Percentiles rank a stretch among this genome's conserved stretches.
Evolutionary conservation across 1,284 basidiomycete species (phyloP).

Genomic region (Coriolopsis trogii): DNA sequence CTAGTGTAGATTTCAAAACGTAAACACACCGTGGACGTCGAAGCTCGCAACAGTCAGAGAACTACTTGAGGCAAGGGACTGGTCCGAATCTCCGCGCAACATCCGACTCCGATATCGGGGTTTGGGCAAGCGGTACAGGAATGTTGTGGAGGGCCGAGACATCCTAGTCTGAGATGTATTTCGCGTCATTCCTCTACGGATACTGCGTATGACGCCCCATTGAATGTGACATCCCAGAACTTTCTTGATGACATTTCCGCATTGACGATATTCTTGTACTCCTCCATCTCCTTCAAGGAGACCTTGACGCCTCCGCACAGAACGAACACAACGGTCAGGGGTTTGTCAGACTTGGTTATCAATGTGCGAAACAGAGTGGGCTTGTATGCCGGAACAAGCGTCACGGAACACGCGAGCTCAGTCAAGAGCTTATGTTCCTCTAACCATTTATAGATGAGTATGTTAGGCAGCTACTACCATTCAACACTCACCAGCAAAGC

Average conservation of each 20-base stretch:
- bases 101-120: too few relatives aligned
- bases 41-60: too few relatives aligned
- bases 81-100: too few relatives aligned
- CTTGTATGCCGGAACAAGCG: conserved; percentile 66
- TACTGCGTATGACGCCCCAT: conserved; percentile 31
- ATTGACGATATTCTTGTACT: conserved; percentile 46
- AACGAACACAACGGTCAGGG: conserved; percentile 58
- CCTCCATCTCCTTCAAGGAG: conserved; percentile 51
- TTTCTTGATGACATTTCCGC: conserved; percentile 32
- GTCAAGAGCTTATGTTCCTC: conserved; percentile 76
- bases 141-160: too few relatives aligned
- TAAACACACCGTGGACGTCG: too few relatives aligned
- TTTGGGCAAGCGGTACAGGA: too few relatives aligned
- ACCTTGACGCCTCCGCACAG: conserved; percentile 77
- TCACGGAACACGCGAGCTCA: conserved; percentile 72
- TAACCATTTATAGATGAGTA: conserved; percentile 29
- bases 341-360: conserved; percentile 38
- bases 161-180: too few relatives aligned
- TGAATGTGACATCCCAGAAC: conserved; percentile 42
- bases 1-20: too few relatives aligned
- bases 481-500: conserved; percentile 57
- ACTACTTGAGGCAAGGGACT: too few relatives aligned
- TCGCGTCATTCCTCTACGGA: not conserved
- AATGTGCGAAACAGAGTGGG: conserved; percentile 54
- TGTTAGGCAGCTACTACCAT: not conserved